Evolutionary conservation across 257 asterid genomes (phyloP).

Genomic region (Eustoma russellianum): DNA sequence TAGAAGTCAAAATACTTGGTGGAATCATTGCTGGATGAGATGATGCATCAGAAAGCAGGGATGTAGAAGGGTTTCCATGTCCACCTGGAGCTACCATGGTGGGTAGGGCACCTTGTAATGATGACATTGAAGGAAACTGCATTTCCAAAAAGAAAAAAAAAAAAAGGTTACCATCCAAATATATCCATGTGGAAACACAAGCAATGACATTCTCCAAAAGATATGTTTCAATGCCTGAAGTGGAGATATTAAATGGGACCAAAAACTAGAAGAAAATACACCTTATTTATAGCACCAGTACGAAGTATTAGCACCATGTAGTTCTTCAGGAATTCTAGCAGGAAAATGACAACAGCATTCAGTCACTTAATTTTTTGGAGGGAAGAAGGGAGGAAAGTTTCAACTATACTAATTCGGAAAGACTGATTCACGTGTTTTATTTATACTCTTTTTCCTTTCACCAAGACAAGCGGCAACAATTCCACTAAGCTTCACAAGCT

Average conservation of each 20-base stretch:
- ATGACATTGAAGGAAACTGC: conserved; percentile 76
- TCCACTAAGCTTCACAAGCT: neutral
- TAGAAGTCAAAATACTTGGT: conserved; percentile 41
- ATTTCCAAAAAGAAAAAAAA: too few species aligned
- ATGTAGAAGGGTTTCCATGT: conserved; percentile 31
- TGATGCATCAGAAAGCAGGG: conserved; percentile 30
- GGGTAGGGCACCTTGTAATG: conserved; percentile 62
- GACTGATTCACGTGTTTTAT: neutral
- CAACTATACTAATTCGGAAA: neutral
- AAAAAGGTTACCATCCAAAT: neutral
- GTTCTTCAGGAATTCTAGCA: neutral
- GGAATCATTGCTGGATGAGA: conserved; percentile 38
- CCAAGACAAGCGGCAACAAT: neutral
- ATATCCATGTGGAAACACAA: too few species aligned
- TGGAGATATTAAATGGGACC: neutral
- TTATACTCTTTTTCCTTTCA: neutral
- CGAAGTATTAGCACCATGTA: neutral
- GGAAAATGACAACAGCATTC: neutral
- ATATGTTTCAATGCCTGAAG: too few species aligned
- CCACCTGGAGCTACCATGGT: conserved; percentile 37
- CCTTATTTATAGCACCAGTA: neutral
- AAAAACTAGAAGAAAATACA: neutral
- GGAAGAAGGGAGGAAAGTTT: too few species aligned
- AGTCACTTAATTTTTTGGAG: neutral
- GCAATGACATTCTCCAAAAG: neutral